phyloP scores from a whole-genome alignment of 257 asterid genomes.

The Leonotis leonurus region DNA sequence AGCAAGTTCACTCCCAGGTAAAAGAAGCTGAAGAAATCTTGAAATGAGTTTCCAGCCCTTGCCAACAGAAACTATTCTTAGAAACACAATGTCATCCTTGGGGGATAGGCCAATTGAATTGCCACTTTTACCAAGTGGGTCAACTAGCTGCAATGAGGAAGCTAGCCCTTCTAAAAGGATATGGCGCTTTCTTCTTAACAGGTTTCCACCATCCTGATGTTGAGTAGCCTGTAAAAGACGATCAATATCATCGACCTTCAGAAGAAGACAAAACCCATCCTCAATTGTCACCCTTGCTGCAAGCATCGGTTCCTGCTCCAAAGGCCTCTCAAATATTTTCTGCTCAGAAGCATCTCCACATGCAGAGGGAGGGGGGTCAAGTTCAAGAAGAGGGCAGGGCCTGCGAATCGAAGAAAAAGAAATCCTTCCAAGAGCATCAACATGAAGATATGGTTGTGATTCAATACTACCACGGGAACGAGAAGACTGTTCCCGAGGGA shows the following conservation, averaged over 20 bases:
- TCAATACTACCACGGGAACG: slow-evolving; percentile 67
- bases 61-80: slow-evolving; percentile 63
- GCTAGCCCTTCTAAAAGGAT: slow-evolving; percentile 84
- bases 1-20: slow-evolving; percentile 77
- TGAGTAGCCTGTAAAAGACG: slow-evolving; percentile 59
- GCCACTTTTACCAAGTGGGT: slow-evolving; percentile 77
- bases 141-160: slow-evolving; percentile 89
- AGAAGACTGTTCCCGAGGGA: slow-evolving; percentile 56
- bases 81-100: slow-evolving; percentile 77
- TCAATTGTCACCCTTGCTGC: slow-evolving; percentile 81
- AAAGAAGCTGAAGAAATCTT: slow-evolving; percentile 74
- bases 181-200: slow-evolving; percentile 74
- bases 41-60: slow-evolving; percentile 83
- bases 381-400: slow-evolving; percentile 72
- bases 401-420: slow-evolving; percentile 77
- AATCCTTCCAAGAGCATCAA: slow-evolving; percentile 80
- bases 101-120: slow-evolving; percentile 60
- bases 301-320: slow-evolving; percentile 89
- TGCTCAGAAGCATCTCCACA: slow-evolving; percentile 65
- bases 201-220: slow-evolving; percentile 74
- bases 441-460: slow-evolving; percentile 74
- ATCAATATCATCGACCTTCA: slow-evolving; percentile 83
- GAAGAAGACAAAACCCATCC: slow-evolving; percentile 68
- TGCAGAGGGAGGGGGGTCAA: slow-evolving; percentile 71
- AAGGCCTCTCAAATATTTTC: slow-evolving; percentile 48